Conservation (phyloP, 2,329 filamentous ascomycete species). For the Macrophomina tecta region DNA sequence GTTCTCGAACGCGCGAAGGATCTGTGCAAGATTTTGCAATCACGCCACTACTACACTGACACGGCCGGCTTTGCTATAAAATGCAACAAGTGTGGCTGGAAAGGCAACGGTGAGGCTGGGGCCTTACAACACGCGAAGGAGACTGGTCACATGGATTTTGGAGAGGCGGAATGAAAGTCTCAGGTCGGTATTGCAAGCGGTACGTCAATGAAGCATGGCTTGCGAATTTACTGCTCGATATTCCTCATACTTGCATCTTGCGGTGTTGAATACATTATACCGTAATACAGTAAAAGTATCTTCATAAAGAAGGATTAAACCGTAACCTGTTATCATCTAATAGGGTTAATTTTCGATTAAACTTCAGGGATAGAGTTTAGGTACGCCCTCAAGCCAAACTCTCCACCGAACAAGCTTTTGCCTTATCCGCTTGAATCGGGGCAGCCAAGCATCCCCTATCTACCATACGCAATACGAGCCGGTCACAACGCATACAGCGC, state of each 20-base stretch:
- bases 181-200: background rate
- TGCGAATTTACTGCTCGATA: constrained; percentile 4
- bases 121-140: constrained; percentile 67
- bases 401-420: background rate
- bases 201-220: constrained; percentile 5
- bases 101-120: constrained; percentile 69
- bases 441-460: background rate
- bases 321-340: background rate
- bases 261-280: background rate
- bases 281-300: background rate
- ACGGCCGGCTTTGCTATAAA: constrained; percentile 78
- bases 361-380: background rate
- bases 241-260: background rate
- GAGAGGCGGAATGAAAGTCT: constrained; percentile 43
- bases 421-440: background rate
- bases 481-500: constrained; percentile 34
- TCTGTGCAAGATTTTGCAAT: constrained; percentile 65
- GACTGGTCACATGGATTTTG: constrained; percentile 66
- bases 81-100: constrained; percentile 76
- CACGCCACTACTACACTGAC: constrained; percentile 86
- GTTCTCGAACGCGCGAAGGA: constrained; percentile 64
- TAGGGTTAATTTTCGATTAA: background rate
- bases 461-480: background rate
- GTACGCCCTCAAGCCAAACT: background rate
- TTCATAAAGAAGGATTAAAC: background rate